phyloP scores from a whole-genome alignment of 805 yeast species.

The Candida michaelii region DNA sequence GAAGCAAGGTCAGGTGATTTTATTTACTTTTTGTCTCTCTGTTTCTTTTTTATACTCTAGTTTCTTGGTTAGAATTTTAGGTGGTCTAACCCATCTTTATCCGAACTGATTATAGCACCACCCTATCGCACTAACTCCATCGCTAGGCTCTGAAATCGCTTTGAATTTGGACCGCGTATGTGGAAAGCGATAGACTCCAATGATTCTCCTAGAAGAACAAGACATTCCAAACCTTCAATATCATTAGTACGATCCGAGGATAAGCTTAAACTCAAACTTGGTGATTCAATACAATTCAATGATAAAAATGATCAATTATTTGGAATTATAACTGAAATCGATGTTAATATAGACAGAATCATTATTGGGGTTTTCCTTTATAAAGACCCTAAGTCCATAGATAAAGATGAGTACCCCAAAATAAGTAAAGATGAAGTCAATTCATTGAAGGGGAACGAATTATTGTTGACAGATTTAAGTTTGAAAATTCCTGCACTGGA shows the following conservation, averaged over 20 bases:
- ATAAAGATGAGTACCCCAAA: slow-evolving; percentile 16
- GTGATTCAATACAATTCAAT: slow-evolving; percentile 49
- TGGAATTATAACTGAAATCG: slow-evolving; percentile 23
- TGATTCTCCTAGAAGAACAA: slow-evolving; percentile 1
- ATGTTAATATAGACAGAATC: slow-evolving; percentile 53
- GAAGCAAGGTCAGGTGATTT: background rate
- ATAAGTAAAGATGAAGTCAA: slow-evolving; percentile 35
- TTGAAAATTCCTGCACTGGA: background rate
- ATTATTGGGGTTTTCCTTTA: slow-evolving; percentile 25
- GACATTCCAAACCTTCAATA: background rate
- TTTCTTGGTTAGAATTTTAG: no score
- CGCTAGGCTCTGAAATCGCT: no score
- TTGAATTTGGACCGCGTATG: no score
- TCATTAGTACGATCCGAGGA: background rate
- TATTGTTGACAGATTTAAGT: background rate
- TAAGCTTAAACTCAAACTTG: slow-evolving; percentile 38
- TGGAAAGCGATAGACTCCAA: slow-evolving; percentile 1
- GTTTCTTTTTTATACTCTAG: no score
- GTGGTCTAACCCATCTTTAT: no score
- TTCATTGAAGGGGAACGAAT: background rate
- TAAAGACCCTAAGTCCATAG: background rate
- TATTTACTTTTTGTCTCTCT: no score
- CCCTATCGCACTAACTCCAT: no score
- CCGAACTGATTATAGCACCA: no score
- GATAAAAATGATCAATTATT: slow-evolving; percentile 24